Base-by-base conservation (phyloP, 2,329 filamentous ascomycete genomes). In the Ophidiomyces ophidiicola region DNA sequence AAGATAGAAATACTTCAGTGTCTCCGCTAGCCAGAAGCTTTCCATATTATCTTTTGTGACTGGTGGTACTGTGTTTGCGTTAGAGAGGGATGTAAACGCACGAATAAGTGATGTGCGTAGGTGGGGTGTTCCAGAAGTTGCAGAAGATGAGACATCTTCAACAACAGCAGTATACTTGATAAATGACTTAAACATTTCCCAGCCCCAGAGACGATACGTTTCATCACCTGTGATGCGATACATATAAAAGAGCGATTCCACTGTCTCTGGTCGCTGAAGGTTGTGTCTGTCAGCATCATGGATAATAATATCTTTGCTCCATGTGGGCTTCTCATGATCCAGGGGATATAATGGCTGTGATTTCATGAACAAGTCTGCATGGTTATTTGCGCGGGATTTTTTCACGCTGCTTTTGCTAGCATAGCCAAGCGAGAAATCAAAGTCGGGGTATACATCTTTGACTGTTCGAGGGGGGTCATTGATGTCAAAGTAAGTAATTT, bases 21-120 rank as follows among this genome's bases (percentile, higher is more conserved):
- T 98, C 66, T 98, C 90, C 32, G 90, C 87, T 68, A 98, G 74
- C 90, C 90, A 98, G 64, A 96, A 96, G 57, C 85, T 92, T 65
- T 98, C 90, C 88, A 98, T 94, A 51, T 96, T 96, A 61, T 98
- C 88, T 44, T 76, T 71, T 32, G 68, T 66, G 10, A 67, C 59
- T 0, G 85, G 76, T 14, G 87, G 86, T 6, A 90, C 62, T 4
- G 63, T 61, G 48, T 80, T 78, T 18, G 86, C 87, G 55, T 92
- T 76, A 12, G 70, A 70, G 45, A 96, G 68, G 48, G 81, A 87
- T 1, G 83, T 85, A 56, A 92, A 96, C 0, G 86, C 86, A 29
- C 56, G 53, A 26, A 64, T 57, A 17, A 54, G 53, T 23, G 48
- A 47, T 20, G n/a, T 28, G 18, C 14, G n/a, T 5, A 28, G 15